These are phyloP conservation scores for Tetragonia tetragonoides DNA, from an alignment of 148 eudicot genomes.

Conservation along the genomic window DNA sequence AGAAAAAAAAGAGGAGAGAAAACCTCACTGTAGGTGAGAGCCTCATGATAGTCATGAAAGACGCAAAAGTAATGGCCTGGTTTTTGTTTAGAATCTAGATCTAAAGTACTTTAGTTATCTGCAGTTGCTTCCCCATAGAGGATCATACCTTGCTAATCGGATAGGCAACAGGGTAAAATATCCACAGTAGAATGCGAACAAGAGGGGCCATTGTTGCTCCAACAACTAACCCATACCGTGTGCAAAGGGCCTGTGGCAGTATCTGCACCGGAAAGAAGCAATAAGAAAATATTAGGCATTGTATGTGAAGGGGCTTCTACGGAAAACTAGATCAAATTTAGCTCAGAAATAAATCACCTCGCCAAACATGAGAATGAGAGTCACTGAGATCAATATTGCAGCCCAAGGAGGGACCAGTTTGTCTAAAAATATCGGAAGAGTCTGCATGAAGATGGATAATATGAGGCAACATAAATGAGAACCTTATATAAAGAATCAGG, in stretches of 20 bases:
- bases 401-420: constrained; percentile 96
- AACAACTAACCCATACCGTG: constrained; percentile 86
- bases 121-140: not conserved
- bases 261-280: constrained; percentile 49
- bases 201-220: constrained; percentile 89
- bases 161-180: constrained; percentile 83
- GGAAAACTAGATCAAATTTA: not conserved
- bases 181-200: constrained; percentile 72
- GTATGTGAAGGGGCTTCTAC: not conserved
- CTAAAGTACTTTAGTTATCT: too few species aligned
- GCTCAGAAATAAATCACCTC: constrained; percentile 52
- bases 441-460: constrained; percentile 37
- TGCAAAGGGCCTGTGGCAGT: constrained; percentile 91
- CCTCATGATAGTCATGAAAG: too few species aligned
- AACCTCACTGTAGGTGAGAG: too few species aligned
- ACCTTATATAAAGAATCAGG: not conserved
- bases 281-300: constrained; percentile 9
- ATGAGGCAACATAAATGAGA: constrained; percentile 6
- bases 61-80: too few species aligned
- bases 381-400: constrained; percentile 81
- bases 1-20: too few species aligned
- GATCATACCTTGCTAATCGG: constrained; percentile 88
- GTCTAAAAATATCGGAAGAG: constrained; percentile 91
- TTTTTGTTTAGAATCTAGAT: too few species aligned
- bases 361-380: constrained; percentile 96